Base-by-base conservation (phyloP, 495 filamentous ascomycete species). In the Hypoxylon rickii region DNA sequence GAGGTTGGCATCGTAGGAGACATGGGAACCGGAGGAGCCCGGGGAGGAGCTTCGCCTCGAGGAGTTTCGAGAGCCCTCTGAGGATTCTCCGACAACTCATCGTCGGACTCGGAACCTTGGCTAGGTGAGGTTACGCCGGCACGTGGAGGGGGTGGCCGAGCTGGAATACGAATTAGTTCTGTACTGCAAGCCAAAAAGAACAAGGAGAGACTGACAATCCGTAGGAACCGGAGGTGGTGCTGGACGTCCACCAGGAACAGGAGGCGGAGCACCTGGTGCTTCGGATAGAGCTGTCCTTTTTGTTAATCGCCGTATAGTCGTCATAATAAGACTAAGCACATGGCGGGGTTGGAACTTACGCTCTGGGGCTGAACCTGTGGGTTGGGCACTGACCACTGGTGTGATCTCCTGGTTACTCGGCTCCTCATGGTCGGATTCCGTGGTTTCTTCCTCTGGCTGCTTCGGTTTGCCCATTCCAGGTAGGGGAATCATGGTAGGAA, bases 31-130 rank as follows among this genome's bases (percentile, higher is more conserved):
- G 71, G 75, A 17, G 74, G 76, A 20, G 68, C 73, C 49, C 71
- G 67, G 39, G 61, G 77, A 22, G 61, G 48, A 13, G 54, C 47
- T 57, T 80, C 77, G 31, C 62, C 61, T 44, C 66, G 69, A 20
- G 74, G 73, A 31, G 74, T 73, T 24, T 73, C 55, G 6, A 58
- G 32, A 48, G 63, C 47, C 16, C 40, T 76, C 67, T 59, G 64
- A 18, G 84, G 75, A 56, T 81, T 79, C 42, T 83, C 72, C n/a
- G 90, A 94, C 71, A 96, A 75, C 66, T 98, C 94, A 71, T 97
- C 95, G 71, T 96, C 95, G 7, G 93, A 96, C 65, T 87, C 90
- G 5, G 92, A 95, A 19, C 92, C 93, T 51, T 84, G 79, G 56
- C 86, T 92, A 22, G 81, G 86, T 34, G 89, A 89, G 42, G 76